Conservation (phyloP, 148 eudicot species). For the Simmondsia chinensis region DNA sequence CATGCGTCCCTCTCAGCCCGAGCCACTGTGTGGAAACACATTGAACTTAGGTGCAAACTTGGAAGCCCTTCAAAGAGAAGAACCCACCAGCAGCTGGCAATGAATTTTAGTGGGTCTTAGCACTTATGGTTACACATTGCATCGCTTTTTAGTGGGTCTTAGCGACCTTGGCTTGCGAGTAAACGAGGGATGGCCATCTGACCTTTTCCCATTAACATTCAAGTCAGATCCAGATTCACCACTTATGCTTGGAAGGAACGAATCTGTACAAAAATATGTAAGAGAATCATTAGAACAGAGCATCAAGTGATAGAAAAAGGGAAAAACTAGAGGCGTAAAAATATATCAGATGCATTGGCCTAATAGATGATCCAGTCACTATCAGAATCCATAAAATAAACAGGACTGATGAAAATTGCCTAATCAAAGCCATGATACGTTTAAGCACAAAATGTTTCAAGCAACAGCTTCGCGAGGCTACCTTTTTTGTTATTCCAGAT, state of each 20-base stretch:
- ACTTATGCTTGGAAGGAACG: conserved; percentile 5
- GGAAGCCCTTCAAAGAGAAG: not conserved
- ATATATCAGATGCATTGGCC: too few species aligned
- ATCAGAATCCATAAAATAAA: too few species aligned
- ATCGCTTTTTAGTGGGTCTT: conserved; percentile 18
- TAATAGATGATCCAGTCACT: too few species aligned
- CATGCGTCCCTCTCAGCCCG: not conserved
- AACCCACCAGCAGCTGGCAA: not conserved
- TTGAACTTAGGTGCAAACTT: not conserved
- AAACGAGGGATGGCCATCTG: conserved; percentile 27
- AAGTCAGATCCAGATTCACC: conserved; percentile 15
- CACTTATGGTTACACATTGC: not conserved
- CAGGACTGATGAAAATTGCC: too few species aligned
- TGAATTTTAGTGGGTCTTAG: not conserved
- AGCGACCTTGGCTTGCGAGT: conserved; percentile 26
- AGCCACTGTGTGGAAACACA: not conserved
- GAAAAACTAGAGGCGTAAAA: not conserved
- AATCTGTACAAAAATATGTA: conserved; percentile 3
- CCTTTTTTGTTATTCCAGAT: too few species aligned
- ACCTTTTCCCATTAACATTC: conserved; percentile 12
- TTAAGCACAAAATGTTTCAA: too few species aligned
- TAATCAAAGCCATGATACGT: too few species aligned
- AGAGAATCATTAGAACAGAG: not conserved
- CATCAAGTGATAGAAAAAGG: not conserved
- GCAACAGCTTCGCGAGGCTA: too few species aligned